These are phyloP conservation scores for Alnus rubra DNA, from an alignment of 306 rosid genomes.

Conservation along the genomic window DNA sequence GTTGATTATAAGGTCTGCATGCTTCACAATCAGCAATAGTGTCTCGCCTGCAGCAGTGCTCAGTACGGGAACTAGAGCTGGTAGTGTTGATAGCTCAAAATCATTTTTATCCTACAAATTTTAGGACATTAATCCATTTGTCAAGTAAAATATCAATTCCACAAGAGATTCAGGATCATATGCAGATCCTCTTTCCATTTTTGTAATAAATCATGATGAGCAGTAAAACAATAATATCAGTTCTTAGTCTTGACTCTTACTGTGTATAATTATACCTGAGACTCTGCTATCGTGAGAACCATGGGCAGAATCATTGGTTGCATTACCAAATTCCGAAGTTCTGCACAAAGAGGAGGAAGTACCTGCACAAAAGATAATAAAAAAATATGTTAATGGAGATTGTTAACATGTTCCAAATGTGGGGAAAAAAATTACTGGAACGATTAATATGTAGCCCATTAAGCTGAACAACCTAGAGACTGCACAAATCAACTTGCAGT, in stretches of 20 bases:
- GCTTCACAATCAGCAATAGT: constrained; percentile 83
- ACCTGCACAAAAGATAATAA: constrained; percentile 59
- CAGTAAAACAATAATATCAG: neutral
- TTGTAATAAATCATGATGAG: neutral
- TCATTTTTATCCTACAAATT: constrained; percentile 79
- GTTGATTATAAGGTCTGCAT: constrained; percentile 80
- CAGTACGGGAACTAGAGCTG: constrained; percentile 92
- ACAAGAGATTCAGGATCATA: neutral
- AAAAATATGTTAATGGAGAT: constrained; percentile 18
- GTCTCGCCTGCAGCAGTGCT: constrained; percentile 88
- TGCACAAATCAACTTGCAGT: neutral
- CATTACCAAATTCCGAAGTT: constrained; percentile 94
- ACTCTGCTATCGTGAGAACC: constrained; percentile 97
- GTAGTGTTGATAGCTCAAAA: constrained; percentile 90
- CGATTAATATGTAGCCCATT: neutral
- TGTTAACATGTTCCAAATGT: constrained; percentile 3
- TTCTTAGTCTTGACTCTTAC: neutral
- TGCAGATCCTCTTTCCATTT: neutral
- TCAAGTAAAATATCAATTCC: constrained; percentile 4
- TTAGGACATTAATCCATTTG: constrained; percentile 10
- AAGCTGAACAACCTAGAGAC: constrained; percentile 14
- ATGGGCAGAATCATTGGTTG: constrained; percentile 98
- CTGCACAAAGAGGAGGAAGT: constrained; percentile 99
- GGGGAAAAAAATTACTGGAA: neutral
- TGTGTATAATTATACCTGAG: constrained; percentile 62